These are phyloP conservation scores for Aspergillus pseudoterreus DNA, from an alignment of 2,329 filamentous ascomycete species.

Conservation along the genomic window DNA sequence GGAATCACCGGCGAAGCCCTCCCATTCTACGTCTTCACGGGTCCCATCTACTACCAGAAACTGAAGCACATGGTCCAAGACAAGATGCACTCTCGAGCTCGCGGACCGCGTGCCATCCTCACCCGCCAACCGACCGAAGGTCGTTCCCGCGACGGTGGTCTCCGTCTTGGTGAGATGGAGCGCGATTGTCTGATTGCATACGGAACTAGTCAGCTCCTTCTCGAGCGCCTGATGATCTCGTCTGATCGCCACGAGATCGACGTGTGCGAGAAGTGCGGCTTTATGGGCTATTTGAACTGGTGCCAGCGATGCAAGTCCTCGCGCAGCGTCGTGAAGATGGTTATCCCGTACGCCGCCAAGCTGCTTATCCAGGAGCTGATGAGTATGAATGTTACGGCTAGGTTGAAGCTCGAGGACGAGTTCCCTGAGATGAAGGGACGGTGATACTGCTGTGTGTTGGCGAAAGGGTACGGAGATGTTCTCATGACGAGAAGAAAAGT, in stretches of 20 bases:
- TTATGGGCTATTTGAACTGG: slow-evolving; percentile 94
- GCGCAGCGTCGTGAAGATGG: slow-evolving; percentile 82
- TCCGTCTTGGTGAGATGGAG: slow-evolving; percentile 97
- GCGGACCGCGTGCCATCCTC: slow-evolving; percentile 84
- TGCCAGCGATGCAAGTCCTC: slow-evolving; percentile 90
- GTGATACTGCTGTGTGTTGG: slow-evolving; percentile 12
- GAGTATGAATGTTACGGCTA: slow-evolving; percentile 97
- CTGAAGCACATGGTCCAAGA: slow-evolving; percentile 99
- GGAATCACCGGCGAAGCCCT: slow-evolving; percentile 92
- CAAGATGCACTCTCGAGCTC: slow-evolving; percentile 95
- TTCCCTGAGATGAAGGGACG: slow-evolving; percentile 60
- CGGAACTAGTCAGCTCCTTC: slow-evolving; percentile 83
- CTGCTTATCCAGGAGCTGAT: slow-evolving; percentile 91
- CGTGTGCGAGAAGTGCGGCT: slow-evolving; percentile 87
- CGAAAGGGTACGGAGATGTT: background rate
- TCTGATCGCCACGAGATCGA: slow-evolving; percentile 89
- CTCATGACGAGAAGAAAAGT: background rate
- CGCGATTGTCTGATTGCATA: slow-evolving; percentile 97
- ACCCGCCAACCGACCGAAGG: slow-evolving; percentile 96
- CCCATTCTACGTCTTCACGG: slow-evolving; percentile 96
- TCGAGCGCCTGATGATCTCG: slow-evolving; percentile 91
- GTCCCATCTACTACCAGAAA: slow-evolving; percentile 98
- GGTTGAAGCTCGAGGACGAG: slow-evolving; percentile 86
- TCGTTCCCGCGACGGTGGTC: slow-evolving; percentile 83
- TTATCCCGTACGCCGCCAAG: slow-evolving; percentile 96